These are phyloP conservation scores for Xylaria grammica DNA, from an alignment of 495 filamentous ascomycete species.

Conservation along the genomic window DNA sequence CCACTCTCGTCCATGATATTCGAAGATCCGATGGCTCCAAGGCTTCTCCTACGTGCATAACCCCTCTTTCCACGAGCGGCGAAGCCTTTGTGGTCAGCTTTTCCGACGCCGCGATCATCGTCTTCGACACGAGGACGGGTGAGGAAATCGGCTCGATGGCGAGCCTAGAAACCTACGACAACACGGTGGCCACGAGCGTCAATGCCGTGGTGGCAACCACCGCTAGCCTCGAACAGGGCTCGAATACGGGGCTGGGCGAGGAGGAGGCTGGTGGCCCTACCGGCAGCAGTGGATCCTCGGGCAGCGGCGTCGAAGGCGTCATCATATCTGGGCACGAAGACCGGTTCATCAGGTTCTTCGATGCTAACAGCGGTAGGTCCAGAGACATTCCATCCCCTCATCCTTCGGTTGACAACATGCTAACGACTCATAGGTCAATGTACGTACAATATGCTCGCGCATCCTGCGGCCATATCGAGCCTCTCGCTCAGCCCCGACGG, in stretches of 20 bases:
- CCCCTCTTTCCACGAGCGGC: constrained; percentile 80
- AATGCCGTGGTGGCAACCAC: constrained; percentile 92
- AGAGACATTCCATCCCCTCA: not conserved
- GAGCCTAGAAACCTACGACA: constrained; percentile 90
- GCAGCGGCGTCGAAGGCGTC: constrained; percentile 82
- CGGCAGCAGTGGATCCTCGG: constrained; percentile 64
- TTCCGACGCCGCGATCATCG: constrained; percentile 83
- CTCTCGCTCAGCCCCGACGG: constrained; percentile 91
- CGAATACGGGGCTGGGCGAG: constrained; percentile 62
- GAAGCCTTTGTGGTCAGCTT: constrained; percentile 94
- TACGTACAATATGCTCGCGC: constrained; percentile 97
- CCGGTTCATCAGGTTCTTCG: constrained; percentile 92
- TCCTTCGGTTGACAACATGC: constrained; percentile 23
- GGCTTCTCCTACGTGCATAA: constrained; percentile 89
- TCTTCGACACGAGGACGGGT: constrained; percentile 89
- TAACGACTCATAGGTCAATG: constrained; percentile 79
- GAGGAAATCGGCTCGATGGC: constrained; percentile 93
- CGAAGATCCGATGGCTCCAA: constrained; percentile 63
- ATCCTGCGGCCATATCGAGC: constrained; percentile 88
- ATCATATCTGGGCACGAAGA: constrained; percentile 97
- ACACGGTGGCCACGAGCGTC: constrained; percentile 79
- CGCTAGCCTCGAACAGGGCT: constrained; percentile 72
- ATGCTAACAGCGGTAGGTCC: constrained; percentile 94
- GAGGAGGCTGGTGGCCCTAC: constrained; percentile 70
- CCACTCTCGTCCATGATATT: constrained; percentile 83